Evolutionary conservation across 495 filamentous ascomycete genomes (phyloP).

Genomic region (Penicillium desertorum): DNA sequence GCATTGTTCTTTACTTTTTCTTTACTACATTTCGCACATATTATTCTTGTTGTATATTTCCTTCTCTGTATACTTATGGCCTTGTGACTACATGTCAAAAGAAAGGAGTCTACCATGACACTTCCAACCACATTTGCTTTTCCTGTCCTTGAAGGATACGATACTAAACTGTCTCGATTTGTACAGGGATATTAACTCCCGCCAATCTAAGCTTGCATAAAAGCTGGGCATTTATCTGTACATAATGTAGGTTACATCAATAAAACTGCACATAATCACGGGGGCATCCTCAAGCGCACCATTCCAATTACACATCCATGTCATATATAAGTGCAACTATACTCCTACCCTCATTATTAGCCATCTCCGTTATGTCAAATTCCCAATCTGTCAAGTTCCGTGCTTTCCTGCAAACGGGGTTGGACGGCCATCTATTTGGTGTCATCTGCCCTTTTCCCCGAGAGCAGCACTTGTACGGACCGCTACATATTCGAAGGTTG

Average conservation of each 20-base stretch:
- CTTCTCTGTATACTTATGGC: slow-evolving; percentile 15
- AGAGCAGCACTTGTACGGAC: too few relatives aligned
- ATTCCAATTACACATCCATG: too few relatives aligned
- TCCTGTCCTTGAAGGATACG: not conserved
- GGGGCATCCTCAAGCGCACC: too few relatives aligned
- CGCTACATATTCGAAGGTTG: too few relatives aligned
- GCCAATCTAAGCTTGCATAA: slow-evolving; percentile 15
- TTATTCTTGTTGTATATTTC: not conserved
- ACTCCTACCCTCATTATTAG: too few relatives aligned
- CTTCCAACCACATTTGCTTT: not conserved
- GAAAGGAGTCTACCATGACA: slow-evolving; percentile 4
- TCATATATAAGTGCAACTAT: too few relatives aligned
- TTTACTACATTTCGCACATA: not conserved
- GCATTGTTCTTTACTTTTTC: slow-evolving; percentile 17
- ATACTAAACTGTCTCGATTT: slow-evolving; percentile 4
- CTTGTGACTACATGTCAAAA: not conserved
- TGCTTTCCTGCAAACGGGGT: too few relatives aligned
- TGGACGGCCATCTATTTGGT: too few relatives aligned
- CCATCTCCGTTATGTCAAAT: too few relatives aligned
- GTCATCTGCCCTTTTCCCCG: too few relatives aligned
- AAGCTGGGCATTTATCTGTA: not conserved
- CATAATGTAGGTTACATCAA: not conserved
- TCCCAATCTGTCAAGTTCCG: too few relatives aligned
- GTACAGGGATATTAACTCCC: slow-evolving; percentile 10
- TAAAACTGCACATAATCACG: not conserved